Evolutionary conservation across 202 grass and related monocot species (phyloP).

Genomic region (Zizania palustris): DNA sequence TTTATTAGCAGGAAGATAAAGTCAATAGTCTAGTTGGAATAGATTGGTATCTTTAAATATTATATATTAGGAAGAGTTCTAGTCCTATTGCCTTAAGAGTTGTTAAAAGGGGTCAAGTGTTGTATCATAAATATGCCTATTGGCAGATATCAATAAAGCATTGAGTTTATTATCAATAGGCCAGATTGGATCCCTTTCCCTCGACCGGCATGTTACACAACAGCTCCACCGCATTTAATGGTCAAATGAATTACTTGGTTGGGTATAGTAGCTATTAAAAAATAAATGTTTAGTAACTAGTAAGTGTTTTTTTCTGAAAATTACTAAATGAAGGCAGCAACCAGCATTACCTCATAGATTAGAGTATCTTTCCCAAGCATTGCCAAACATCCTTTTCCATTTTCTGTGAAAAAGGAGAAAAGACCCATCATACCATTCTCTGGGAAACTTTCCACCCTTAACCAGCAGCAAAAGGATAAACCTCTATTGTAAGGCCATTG

Average conservation of each 20-base stretch:
- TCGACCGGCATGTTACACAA: no score
- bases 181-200: no score
- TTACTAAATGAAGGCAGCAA: constrained; percentile 13
- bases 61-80: no score
- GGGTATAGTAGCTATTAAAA: constrained; percentile 12
- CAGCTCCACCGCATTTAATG: no score
- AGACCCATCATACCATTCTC: constrained; percentile 77
- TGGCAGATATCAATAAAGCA: no score
- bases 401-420: constrained; percentile 76
- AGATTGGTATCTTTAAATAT: no score
- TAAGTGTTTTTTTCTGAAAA: constrained; percentile 30
- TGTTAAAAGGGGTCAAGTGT: no score
- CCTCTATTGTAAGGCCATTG: constrained; percentile 78
- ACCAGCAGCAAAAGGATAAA: constrained; percentile 78
- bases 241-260: not conserved
- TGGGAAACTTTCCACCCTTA: constrained; percentile 71
- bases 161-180: no score
- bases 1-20: no score
- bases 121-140: no score
- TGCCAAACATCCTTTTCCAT: constrained; percentile 65
- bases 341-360: constrained; percentile 66
- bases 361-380: constrained; percentile 68
- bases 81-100: no score
- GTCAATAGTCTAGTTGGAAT: no score
- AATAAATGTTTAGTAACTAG: constrained; percentile 17